These are phyloP conservation scores for Mycena galericulata DNA, from an alignment of 768 basidiomycete genomes.

Conservation along the genomic window DNA sequence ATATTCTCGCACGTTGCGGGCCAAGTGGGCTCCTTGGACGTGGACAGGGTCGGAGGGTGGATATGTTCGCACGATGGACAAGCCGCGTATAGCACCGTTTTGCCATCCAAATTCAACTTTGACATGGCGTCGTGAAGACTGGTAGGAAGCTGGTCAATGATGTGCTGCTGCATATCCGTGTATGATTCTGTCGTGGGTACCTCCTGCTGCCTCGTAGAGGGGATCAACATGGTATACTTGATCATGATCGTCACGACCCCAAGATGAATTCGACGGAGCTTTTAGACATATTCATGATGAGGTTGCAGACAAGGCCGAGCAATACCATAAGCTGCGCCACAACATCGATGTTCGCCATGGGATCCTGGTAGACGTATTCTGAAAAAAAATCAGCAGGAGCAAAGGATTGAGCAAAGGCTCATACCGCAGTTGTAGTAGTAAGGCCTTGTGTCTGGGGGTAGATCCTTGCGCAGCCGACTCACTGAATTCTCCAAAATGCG, in stretches of 20 bases:
- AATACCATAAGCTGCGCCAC: slow-evolving; percentile 38
- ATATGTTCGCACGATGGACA: slow-evolving; percentile 22
- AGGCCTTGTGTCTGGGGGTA: slow-evolving; percentile 1
- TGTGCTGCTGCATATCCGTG: not conserved
- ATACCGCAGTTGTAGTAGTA: slow-evolving; percentile 6
- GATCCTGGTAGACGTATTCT: slow-evolving; percentile 6
- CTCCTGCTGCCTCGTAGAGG: not conserved
- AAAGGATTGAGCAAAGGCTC: not conserved
- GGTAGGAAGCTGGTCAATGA: slow-evolving; percentile 5
- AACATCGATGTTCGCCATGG: slow-evolving; percentile 24
- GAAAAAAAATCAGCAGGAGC: not conserved
- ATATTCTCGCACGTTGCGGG: not conserved
- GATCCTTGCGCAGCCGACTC: not conserved
- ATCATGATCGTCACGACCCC: slow-evolving; percentile 31
- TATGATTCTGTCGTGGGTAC: not conserved
- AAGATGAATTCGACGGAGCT: slow-evolving; percentile 35
- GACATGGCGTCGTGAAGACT: slow-evolving; percentile 9
- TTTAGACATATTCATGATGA: slow-evolving; percentile 34
- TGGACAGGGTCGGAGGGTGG: slow-evolving; percentile 1
- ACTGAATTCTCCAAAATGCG: not conserved
- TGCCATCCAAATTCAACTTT: slow-evolving; percentile 11
- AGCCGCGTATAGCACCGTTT: slow-evolving; percentile 13
- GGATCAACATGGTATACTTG: slow-evolving; percentile 16
- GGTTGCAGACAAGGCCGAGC: slow-evolving; percentile 33
- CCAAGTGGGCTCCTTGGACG: not conserved